These are phyloP conservation scores for Penicilliopsis zonata DNA, from an alignment of 495 filamentous ascomycete genomes.

Conservation along the genomic window DNA sequence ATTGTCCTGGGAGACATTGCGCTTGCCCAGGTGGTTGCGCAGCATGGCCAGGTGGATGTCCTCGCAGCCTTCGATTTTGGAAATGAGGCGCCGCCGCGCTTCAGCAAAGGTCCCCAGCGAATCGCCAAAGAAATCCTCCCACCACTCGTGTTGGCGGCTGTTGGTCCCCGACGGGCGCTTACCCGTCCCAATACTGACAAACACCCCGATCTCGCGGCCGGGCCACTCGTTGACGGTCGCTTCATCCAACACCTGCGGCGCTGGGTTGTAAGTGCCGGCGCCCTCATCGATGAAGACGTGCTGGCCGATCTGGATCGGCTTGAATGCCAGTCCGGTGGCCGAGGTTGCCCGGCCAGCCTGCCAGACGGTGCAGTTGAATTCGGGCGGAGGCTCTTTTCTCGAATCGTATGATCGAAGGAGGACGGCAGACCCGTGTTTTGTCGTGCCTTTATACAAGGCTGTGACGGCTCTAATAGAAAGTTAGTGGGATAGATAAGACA, in stretches of 20 bases:
- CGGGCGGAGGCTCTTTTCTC: constrained; percentile 74
- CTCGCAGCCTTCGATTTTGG: constrained; percentile 93
- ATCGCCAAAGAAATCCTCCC: constrained; percentile 76
- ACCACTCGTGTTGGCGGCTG: constrained; percentile 63
- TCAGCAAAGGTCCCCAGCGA: constrained; percentile 74
- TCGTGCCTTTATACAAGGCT: constrained; percentile 76
- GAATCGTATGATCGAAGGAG: constrained; percentile 91
- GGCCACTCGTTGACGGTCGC: constrained; percentile 91
- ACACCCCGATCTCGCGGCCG: constrained; percentile 76
- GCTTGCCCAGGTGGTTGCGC: constrained; percentile 58
- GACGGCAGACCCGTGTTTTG: constrained; percentile 48
- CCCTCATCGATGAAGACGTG: constrained; percentile 92
- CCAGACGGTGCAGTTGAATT: constrained; percentile 90
- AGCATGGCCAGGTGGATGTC: constrained; percentile 79
- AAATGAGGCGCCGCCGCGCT: constrained; percentile 66
- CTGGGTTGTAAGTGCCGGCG: constrained; percentile 80
- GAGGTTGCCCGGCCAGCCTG: constrained; percentile 91
- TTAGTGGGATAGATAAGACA: not conserved
- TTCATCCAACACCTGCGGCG: constrained; percentile 77
- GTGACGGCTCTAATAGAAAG: constrained; percentile 55
- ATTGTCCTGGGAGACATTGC: constrained; percentile 74
- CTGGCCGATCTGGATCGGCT: constrained; percentile 88
- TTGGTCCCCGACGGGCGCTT: constrained; percentile 68
- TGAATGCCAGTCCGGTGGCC: constrained; percentile 87
- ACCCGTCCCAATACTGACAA: constrained; percentile 85